Base-by-base conservation (phyloP, 1,139 yeast species). In the Candida tropicalis region DNA sequence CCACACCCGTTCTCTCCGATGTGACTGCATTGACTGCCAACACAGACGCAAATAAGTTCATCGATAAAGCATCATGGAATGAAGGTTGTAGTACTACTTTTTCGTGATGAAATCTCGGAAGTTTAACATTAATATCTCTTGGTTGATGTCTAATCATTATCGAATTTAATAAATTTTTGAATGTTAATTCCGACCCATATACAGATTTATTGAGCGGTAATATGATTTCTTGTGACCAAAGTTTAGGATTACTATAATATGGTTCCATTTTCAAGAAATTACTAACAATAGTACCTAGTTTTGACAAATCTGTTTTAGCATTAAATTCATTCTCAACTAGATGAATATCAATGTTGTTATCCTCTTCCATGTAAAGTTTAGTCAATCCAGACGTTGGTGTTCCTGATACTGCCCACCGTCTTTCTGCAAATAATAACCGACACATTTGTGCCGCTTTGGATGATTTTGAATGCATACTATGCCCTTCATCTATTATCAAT, bases 361-460 rank as follows among this genome's bases (percentile, higher is more conserved):
- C 73, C 48, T 76, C 80, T 50, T 75, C 78, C 71, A 82, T 71
- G 47, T 81, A 77, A 3, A 83, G 58, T 37, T 74, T 74, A 0
- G 88, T 82, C 45, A 84, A 62, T 0, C 90, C 90, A 0, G 86
- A 74, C 0, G 89, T 83, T 2, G 90, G 90, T 0, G 90, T 84
- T 25, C 91, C 90, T 0, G 87, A 79, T 1, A 84, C 87, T 0
- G 83, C 82, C 91, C 90, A 84, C 47, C 78, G 69, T 40, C 88
- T 66, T 55, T 84, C 90, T 8, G 79, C 76, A 43, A 65, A 61
- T 40, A 84, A 56, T 15, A 65, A 62, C 34, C 67, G 69, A 27
- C 86, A 81, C 32, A 79, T 56, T 3, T 62, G 56, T 22, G 81
- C 81, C 0, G 78, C 70, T 44, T 76, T 66, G 2, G 86, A 73